These are phyloP conservation scores for Cyberlindnera samutprakarnensis DNA, from an alignment of 805 yeast species.

Conservation along the genomic window DNA sequence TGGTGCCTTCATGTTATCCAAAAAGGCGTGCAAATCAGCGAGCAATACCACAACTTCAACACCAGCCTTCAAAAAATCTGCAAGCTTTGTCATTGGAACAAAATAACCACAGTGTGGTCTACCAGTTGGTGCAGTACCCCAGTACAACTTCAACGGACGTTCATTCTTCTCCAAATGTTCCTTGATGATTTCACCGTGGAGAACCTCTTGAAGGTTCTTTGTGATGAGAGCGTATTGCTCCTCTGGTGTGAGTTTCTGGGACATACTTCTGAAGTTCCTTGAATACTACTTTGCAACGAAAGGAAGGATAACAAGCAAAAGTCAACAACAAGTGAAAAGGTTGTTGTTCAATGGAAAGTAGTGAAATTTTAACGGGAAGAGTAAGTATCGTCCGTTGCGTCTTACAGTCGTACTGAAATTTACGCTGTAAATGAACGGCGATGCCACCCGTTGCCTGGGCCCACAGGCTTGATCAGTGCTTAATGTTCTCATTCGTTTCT, in stretches of 20 bases:
- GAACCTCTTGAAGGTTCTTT: constrained; percentile 83
- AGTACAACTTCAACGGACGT: constrained; percentile 80
- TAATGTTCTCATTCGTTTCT: too few species aligned
- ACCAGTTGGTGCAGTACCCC: constrained; percentile 99
- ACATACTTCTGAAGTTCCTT: constrained; percentile 5
- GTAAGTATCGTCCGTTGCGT: too few species aligned
- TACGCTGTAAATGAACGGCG: too few species aligned
- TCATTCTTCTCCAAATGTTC: constrained; percentile 74
- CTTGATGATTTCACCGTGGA: constrained; percentile 82
- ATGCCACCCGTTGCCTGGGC: too few species aligned
- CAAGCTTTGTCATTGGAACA: constrained; percentile 95
- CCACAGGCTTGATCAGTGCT: too few species aligned
- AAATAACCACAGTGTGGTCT: constrained; percentile 98
- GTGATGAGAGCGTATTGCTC: constrained; percentile 72
- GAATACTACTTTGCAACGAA: too few species aligned
- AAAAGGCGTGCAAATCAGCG: constrained; percentile 94
- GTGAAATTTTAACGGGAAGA: too few species aligned
- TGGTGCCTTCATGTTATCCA: constrained; percentile 98
- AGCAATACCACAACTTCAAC: constrained; percentile 86
- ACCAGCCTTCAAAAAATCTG: constrained; percentile 92
- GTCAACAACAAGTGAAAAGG: too few species aligned
- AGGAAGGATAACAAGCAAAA: too few species aligned
- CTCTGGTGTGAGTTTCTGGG: constrained; percentile 36
- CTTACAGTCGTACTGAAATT: too few species aligned
- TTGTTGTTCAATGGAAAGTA: too few species aligned